Evolutionary conservation across 2,329 filamentous ascomycete genomes (phyloP), one percentile per base, ranked within the genome.

Genomic region (Trichoderma sp.): DNA sequence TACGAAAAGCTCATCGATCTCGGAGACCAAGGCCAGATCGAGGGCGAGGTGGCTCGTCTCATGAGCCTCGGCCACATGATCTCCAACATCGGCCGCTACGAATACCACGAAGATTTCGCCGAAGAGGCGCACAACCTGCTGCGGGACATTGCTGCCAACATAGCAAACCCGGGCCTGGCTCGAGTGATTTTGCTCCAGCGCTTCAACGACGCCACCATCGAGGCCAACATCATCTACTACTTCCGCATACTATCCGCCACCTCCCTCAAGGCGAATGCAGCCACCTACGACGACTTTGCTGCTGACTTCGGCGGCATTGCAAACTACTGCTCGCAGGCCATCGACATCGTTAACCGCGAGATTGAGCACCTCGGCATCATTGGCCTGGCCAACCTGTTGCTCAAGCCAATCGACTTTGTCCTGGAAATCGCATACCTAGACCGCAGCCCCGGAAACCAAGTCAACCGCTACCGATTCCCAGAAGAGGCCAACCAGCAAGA

Each of bases 361-460:
- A 97, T 98, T 74, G 96, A 99, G 76, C 91, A 98, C 77, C 84
- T 97, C n/a, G 93, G 93, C 57, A 86, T 98, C 74, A 89, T 89
- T 73, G 89, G 93, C 3, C 85, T 98, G 64, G 89, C 92, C 73
- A 91, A 95, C 74, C 88, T 94, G 30, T 86, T 98, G 4, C 88
- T 98, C 74, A 91, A 93, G 78, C 93, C 92, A 8, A 91, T 91
- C 64, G 90, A 90, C 18, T 89, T 98, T 74, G 90, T 91, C 5
- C 88, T 98, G 24, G 94, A 98, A 79, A 93, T 98, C 74, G 90
- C 94, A 69, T 98, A 98, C 79, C 89, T 99, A 9, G 96, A 98
- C 79, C 90, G 94, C 76, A 97, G 93, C 77, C 86, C 90, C 60
- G 95, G 94, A 21, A 86, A 88, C 61, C 87, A 92, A 76, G 93